Evolutionary conservation across 2,329 filamentous ascomycete genomes (phyloP), one percentile per base, ranked within the genome.

Genomic region (Microsporum audouinii): DNA sequence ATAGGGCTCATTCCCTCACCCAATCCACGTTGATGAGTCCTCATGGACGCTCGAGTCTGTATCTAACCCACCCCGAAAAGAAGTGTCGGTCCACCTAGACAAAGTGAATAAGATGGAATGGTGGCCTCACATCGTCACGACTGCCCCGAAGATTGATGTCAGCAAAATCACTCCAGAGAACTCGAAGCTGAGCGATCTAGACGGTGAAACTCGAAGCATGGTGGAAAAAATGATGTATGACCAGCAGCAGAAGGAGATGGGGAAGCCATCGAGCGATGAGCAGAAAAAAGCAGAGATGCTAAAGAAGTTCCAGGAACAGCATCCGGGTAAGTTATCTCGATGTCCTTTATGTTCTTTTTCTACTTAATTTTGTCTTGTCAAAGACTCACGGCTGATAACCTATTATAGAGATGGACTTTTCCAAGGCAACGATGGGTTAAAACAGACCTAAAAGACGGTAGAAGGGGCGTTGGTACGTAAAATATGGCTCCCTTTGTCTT

Each of bases 171-270:
- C 86, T 72, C 94, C 94, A 27, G 94, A 97, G 77, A 91, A 88
- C 72, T 91, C 87, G 72, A 95, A 91, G 75, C 80, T 99, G 70
- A 86, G 88, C 61, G 94, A 99, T 74, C 79, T 99, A 67, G 92
- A 97, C 71, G 94, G 94, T 63, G 88, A 95, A 80, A 99, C 94
- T 60, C 84, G 94, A 65, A 84, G 86, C 62, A 97, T 99, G 92
- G 94, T 99, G 51, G 94, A 99, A 84, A 99, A 99, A 84, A 99
- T 99, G 94, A 99, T 99, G 94, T 99, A 83, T 70, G 94, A 99
- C 78, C 94, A 99, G 81, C 82, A 88, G 67, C 91, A 97, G 79
- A 99, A 99, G 84, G 91, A 97, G 79, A 79, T 83, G 75, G 94
- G 94, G 3, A 82, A 88, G 75, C 89, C 91, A 55, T 91, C 87